Percentiles rank a stretch among this genome's conserved stretches.
These are phyloP conservation scores for Chlorella vulgaris DNA, from an alignment of 139 green algal species.

Conservation along the genomic window DNA sequence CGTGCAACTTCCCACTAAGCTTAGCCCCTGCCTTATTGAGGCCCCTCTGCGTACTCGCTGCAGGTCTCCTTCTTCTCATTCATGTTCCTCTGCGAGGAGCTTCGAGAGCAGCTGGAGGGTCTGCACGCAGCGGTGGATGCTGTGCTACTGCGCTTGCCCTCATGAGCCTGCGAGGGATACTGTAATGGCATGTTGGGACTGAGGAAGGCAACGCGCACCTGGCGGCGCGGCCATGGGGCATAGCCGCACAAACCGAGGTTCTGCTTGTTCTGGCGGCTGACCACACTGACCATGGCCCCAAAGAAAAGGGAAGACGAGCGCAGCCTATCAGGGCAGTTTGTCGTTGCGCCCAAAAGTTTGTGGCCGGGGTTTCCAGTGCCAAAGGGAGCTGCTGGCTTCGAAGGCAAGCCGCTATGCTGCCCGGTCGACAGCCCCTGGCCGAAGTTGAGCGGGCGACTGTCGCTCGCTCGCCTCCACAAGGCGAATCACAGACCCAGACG, in stretches of 20 bases:
- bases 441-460: no score
- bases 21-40: background rate
- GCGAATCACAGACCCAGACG: no score
- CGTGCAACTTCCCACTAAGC: no score
- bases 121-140: conserved; percentile 4
- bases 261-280: no score
- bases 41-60: no score
- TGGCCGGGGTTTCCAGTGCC: conserved; percentile 4
- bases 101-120: conserved; percentile 12
- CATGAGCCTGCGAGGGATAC: background rate
- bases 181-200: no score
- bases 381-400: background rate
- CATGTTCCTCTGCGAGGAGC: conserved; percentile 20
- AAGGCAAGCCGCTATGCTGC: background rate
- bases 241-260: no score
- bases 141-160: background rate
- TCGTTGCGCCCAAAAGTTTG: background rate
- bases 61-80: conserved; percentile 15
- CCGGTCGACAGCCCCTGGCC: no score
- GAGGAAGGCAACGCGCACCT: background rate
- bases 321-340: background rate
- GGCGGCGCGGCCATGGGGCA: background rate
- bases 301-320: background rate
- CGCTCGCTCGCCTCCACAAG: background rate
- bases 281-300: background rate